Evolutionary conservation across 2,329 filamentous ascomycete genomes (phyloP).

Genomic region (Decorospora gaudefroyi): DNA sequence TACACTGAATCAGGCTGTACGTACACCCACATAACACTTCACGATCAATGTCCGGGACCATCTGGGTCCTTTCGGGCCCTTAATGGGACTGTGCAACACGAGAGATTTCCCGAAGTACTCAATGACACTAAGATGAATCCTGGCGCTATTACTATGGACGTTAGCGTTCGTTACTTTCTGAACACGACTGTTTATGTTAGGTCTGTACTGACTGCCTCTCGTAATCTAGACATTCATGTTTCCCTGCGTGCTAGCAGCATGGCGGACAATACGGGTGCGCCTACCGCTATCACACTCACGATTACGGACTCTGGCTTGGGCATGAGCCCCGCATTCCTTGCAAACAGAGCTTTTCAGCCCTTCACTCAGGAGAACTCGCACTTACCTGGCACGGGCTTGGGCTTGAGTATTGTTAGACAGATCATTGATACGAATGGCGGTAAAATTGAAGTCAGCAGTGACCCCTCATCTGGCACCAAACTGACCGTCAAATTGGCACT

Average conservation of each 20-base stretch:
- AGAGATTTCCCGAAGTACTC: not conserved
- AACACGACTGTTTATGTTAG: not conserved
- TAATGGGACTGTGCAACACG: not conserved
- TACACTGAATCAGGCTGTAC: conserved; percentile 38
- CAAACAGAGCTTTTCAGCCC: conserved; percentile 40
- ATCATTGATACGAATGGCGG: conserved; percentile 38
- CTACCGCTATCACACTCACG: conserved; percentile 40
- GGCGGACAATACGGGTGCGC: conserved; percentile 3
- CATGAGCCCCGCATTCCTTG: conserved; percentile 42
- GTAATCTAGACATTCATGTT: conserved; percentile 28
- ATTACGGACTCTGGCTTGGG: conserved; percentile 43
- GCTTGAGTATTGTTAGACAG: conserved; percentile 37
- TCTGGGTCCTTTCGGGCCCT: not conserved
- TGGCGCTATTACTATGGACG: not conserved
- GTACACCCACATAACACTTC: not conserved
- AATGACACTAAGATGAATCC: no score
- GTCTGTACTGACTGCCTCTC: not conserved
- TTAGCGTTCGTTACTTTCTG: not conserved
- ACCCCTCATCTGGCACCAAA: conserved; percentile 23
- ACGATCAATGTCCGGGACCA: not conserved
- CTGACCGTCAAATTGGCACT: conserved; percentile 28
- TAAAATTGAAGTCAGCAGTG: conserved; percentile 36
- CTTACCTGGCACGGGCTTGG: conserved; percentile 31
- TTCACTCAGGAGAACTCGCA: conserved; percentile 44
- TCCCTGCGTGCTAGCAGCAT: conserved; percentile 24